Evolutionary conservation across 345 rosid species (phyloP).

Genomic region (Hibiscus mutabilis): DNA sequence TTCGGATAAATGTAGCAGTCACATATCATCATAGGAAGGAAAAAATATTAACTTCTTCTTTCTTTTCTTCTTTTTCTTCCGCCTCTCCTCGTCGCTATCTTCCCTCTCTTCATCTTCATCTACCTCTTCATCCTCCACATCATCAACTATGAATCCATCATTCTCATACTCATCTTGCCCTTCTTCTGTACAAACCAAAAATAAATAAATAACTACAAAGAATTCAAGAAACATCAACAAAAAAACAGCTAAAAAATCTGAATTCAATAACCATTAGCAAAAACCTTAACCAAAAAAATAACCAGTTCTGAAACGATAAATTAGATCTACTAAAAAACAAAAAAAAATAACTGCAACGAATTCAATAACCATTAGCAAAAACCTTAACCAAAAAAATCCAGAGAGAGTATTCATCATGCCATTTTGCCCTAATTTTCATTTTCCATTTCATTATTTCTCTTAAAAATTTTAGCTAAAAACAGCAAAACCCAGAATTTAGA

Average conservation of each 20-base stretch:
- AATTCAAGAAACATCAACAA: neutral
- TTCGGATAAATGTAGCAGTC: neutral
- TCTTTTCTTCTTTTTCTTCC: conserved; percentile 76
- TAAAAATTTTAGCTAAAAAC: neutral
- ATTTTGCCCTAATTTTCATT: neutral
- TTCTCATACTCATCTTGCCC: conserved; percentile 86
- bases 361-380: too few relatives aligned
- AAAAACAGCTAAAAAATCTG: neutral
- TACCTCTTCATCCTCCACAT: conserved; percentile 62
- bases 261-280: neutral
- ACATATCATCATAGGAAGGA: neutral
- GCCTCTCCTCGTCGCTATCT: conserved; percentile 76
- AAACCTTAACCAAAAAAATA: too few relatives aligned
- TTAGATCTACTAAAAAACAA: neutral
- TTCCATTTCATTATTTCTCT: neutral
- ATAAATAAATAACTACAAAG: neutral
- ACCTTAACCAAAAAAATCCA: too few relatives aligned
- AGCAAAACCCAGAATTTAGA: neutral
- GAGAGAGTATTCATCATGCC: neutral
- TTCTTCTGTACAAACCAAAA: conserved; percentile 41
- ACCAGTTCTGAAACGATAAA: neutral
- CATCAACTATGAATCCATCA: conserved; percentile 91
- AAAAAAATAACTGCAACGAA: too few relatives aligned
- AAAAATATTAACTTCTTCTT: conserved; percentile 40
- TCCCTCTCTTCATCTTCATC: conserved; percentile 42